phyloP scores from a whole-genome alignment of 176 grass and related monocot species.

The Oryza brachyantha region DNA sequence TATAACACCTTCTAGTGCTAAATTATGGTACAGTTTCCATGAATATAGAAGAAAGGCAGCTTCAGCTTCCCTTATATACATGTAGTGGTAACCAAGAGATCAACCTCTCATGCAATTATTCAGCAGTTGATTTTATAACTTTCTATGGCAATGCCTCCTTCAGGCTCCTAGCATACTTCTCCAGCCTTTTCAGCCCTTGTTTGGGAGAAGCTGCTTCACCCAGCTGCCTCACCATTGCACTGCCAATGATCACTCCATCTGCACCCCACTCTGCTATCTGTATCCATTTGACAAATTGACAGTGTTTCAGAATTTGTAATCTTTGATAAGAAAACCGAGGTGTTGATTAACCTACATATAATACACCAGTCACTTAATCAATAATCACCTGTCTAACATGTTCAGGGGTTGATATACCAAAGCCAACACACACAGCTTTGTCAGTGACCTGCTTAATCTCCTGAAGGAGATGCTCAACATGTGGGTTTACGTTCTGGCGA shows the following conservation, averaged over 20 bases:
- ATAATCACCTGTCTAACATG: constrained; percentile 71
- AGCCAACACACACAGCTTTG: constrained; percentile 85
- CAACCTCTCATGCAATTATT: neutral
- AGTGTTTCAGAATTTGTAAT: neutral
- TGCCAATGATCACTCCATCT: constrained; percentile 80
- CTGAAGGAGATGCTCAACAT: constrained; percentile 59
- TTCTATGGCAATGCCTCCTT: constrained; percentile 53
- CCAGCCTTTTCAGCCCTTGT: constrained; percentile 55
- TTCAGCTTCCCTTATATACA: neutral
- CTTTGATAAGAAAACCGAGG: neutral
- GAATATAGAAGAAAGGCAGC: neutral
- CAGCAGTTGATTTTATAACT: neutral
- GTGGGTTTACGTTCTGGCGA: constrained; percentile 45
- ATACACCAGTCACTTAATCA: neutral
- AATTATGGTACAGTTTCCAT: neutral
- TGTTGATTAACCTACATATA: neutral
- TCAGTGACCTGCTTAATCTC: constrained; percentile 72
- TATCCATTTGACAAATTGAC: neutral
- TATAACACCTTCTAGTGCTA: neutral
- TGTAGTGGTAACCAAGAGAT: neutral
- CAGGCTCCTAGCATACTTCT: constrained; percentile 48
- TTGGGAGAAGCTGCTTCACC: constrained; percentile 57
- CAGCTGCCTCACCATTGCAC: constrained; percentile 72
- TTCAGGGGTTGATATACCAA: constrained; percentile 82
- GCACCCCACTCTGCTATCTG: constrained; percentile 84